phyloP scores from a whole-genome alignment of 2,329 filamentous ascomycete species.

The Diaporthe capsici region DNA sequence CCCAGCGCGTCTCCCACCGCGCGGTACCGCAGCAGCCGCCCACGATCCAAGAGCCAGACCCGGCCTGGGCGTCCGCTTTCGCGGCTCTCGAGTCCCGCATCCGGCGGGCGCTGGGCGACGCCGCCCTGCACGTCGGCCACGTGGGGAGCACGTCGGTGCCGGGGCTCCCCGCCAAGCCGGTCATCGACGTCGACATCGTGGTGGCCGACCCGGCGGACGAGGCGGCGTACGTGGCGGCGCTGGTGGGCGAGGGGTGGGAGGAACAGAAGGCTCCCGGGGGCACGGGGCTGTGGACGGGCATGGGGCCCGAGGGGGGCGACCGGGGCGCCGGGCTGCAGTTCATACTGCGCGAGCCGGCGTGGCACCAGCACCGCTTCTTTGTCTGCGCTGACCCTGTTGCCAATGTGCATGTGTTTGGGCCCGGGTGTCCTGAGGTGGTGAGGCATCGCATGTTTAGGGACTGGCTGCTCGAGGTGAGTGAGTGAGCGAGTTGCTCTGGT shows the following conservation, averaged over 20 bases:
- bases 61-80: background rate
- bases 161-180: conserved; percentile 20
- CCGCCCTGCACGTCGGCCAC: conserved; percentile 9
- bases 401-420: conserved; percentile 36
- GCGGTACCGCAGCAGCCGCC: background rate
- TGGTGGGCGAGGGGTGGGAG: conserved; percentile 33
- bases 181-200: conserved; percentile 36
- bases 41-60: background rate
- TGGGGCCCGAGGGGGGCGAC: background rate
- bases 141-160: conserved; percentile 31
- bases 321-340: conserved; percentile 28
- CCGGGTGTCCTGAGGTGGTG: conserved; percentile 12
- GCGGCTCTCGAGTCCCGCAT: conserved; percentile 1
- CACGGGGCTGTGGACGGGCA: conserved; percentile 19
- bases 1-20: conserved; percentile 6
- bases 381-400: background rate
- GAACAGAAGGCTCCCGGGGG: background rate
- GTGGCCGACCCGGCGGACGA: conserved; percentile 35
- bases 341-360: conserved; percentile 20
- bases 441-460: conserved; percentile 32
- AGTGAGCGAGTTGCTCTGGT: background rate
- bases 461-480: conserved; percentile 32
- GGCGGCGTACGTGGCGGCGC: conserved; percentile 11
- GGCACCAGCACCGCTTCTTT: conserved; percentile 31
- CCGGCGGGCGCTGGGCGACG: background rate